A percentile compares a stretch with the other conserved stretches of the same genome.
These are phyloP conservation scores for Lipomyces kockii DNA, from an alignment of 805 yeast species.

Conservation along the genomic window DNA sequence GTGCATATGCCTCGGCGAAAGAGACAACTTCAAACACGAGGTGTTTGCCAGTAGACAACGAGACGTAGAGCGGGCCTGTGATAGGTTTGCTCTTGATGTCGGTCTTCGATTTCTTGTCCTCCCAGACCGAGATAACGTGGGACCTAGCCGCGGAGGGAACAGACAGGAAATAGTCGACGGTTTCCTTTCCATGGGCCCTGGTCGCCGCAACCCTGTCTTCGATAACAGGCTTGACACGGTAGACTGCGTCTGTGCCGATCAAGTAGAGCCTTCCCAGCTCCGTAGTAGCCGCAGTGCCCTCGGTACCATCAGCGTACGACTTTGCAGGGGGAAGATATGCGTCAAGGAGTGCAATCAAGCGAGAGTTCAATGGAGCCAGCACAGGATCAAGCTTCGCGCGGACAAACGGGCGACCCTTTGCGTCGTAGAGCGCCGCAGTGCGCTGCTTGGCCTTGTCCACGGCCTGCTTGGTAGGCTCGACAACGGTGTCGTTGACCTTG, in stretches of 20 bases:
- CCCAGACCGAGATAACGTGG: constrained; percentile 33
- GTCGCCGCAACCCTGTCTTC: constrained; percentile 27
- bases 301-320: constrained; percentile 7
- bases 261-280: constrained; percentile 31
- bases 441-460: constrained; percentile 55
- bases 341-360: constrained; percentile 53
- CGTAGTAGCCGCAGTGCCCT: constrained; percentile 15
- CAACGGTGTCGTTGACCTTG: constrained; percentile 54
- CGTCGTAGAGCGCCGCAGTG: constrained; percentile 58
- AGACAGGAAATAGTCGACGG: constrained; percentile 26
- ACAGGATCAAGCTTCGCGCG: constrained; percentile 68
- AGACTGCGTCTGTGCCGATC: constrained; percentile 26
- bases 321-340: constrained; percentile 51
- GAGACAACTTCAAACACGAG: constrained; percentile 22
- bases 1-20: constrained; percentile 30
- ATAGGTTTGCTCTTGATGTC: constrained; percentile 26
- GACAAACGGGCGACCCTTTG: constrained; percentile 64
- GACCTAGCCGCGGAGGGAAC: constrained; percentile 28
- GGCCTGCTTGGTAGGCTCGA: constrained; percentile 49
- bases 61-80: constrained; percentile 24
- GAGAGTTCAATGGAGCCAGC: constrained; percentile 63
- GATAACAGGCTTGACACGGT: constrained; percentile 30
- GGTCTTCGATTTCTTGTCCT: constrained; percentile 29
- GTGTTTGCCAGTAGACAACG: constrained; percentile 32
- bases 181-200: constrained; percentile 22